These are phyloP conservation scores for Lavandula angustifolia DNA, from an alignment of 257 asterid species.

Conservation along the genomic window DNA sequence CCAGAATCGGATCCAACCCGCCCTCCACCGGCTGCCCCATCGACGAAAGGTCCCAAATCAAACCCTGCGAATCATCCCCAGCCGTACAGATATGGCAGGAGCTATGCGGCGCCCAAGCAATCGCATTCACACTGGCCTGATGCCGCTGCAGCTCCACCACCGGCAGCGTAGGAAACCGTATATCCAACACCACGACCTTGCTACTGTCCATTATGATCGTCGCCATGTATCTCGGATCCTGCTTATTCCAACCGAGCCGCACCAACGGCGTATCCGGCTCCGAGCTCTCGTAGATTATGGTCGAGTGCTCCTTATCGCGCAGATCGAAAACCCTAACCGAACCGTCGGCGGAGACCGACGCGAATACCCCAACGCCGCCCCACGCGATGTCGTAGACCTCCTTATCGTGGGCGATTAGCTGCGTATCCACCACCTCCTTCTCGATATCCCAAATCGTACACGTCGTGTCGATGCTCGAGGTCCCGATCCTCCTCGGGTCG, in stretches of 20 bases:
- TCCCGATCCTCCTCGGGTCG: conserved; percentile 91
- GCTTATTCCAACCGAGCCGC: conserved; percentile 94
- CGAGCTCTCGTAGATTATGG: conserved; percentile 91
- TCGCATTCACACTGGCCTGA: conserved; percentile 93
- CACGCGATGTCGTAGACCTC: conserved; percentile 98
- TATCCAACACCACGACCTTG: conserved; percentile 89
- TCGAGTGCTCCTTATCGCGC: conserved; percentile 95
- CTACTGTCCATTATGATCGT: conserved; percentile 93
- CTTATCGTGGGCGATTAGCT: conserved; percentile 94
- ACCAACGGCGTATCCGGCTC: conserved; percentile 93
- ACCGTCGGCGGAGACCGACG: conserved; percentile 94
- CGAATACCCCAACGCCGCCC: conserved; percentile 98
- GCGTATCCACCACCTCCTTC: conserved; percentile 92
- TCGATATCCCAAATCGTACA: conserved; percentile 98
- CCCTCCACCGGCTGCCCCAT: conserved; percentile 97
- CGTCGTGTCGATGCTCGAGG: conserved; percentile 90
- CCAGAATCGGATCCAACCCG: conserved; percentile 90
- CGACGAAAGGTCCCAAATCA: conserved; percentile 93
- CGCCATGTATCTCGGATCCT: conserved; percentile 99
- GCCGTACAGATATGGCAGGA: conserved; percentile 98
- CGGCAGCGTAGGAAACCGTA: conserved; percentile 84
- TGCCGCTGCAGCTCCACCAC: conserved; percentile 97
- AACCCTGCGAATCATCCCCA: conserved; percentile 95
- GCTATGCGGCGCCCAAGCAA: conserved; percentile 99
- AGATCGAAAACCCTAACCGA: conserved; percentile 96